Conservation (phyloP, 2,329 filamentous ascomycete species). For the Septoria linicola region DNA sequence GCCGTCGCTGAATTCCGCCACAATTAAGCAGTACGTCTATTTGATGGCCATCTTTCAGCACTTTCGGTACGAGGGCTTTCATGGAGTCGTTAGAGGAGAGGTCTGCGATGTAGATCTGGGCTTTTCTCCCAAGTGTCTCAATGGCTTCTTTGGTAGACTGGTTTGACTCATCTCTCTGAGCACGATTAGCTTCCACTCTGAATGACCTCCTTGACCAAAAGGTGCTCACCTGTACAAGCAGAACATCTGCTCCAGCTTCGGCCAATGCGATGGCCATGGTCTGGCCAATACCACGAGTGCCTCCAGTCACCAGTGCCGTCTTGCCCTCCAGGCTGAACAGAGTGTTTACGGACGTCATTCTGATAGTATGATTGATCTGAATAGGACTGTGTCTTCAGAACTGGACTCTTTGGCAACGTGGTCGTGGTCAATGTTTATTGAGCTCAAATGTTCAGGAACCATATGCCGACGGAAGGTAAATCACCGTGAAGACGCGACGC, state of each 20-base stretch:
- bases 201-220: no score
- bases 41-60: slow-evolving; percentile 62
- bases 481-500: neutral
- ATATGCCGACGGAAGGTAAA: neutral
- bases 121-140: slow-evolving; percentile 64
- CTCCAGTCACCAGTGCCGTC: slow-evolving; percentile 51
- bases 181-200: neutral
- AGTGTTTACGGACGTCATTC: slow-evolving; percentile 41
- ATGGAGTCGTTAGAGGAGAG: slow-evolving; percentile 63
- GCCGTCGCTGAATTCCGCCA: slow-evolving; percentile 79
- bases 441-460: no score
- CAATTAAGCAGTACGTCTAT: slow-evolving; percentile 82
- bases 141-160: slow-evolving; percentile 60
- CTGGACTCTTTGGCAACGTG: neutral
- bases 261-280: slow-evolving; percentile 53
- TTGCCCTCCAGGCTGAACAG: slow-evolving; percentile 53
- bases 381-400: neutral
- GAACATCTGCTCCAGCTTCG: slow-evolving; percentile 52
- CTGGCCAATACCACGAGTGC: slow-evolving; percentile 52
- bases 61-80: slow-evolving; percentile 56
- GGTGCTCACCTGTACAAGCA: slow-evolving; percentile 51
- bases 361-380: neutral
- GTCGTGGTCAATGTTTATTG: neutral
- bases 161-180: slow-evolving; percentile 56
- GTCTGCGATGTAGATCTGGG: slow-evolving; percentile 67